Percentiles rank a stretch among this genome's conserved stretches.
Conservation (phyloP, 2,329 filamentous ascomycete genomes). For the Fusarium duplospermum region DNA sequence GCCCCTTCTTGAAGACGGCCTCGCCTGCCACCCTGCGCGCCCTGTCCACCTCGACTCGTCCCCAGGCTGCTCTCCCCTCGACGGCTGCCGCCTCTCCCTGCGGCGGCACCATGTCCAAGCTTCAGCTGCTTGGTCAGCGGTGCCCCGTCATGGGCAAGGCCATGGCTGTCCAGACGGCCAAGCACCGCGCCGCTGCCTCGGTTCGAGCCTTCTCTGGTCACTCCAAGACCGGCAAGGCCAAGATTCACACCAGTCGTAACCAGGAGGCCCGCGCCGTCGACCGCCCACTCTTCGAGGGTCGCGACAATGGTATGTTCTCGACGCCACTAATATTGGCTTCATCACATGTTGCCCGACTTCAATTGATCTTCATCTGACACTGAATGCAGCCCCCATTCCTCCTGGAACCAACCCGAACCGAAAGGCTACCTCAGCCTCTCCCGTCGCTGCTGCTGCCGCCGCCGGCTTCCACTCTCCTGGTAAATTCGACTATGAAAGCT, state of each 20-base stretch:
- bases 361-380: conserved; percentile 17
- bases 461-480: conserved; percentile 50
- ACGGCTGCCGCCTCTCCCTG: conserved; percentile 67
- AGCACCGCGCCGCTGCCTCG: conserved; percentile 61
- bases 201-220: conserved; percentile 64
- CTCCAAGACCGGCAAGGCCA: conserved; percentile 71
- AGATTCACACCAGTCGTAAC: conserved; percentile 82
- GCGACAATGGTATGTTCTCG: conserved; percentile 62
- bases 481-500: conserved; percentile 90
- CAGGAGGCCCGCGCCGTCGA: conserved; percentile 85
- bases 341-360: background rate
- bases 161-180: conserved; percentile 83
- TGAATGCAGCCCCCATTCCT: conserved; percentile 36
- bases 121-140: conserved; percentile 92
- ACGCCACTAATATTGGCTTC: background rate
- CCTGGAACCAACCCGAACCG: conserved; percentile 36
- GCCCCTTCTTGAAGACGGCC: conserved; percentile 95
- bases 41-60: conserved; percentile 79
- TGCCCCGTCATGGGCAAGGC: conserved; percentile 99
- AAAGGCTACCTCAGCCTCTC: conserved; percentile 40
- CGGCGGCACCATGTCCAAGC: conserved; percentile 94
- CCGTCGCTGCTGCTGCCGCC: conserved; percentile 38
- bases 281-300: conserved; percentile 59
- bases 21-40: conserved; percentile 91
- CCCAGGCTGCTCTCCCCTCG: conserved; percentile 57